These are phyloP conservation scores for Suillus bovinus DNA, from an alignment of 768 basidiomycete genomes.

Conservation along the genomic window DNA sequence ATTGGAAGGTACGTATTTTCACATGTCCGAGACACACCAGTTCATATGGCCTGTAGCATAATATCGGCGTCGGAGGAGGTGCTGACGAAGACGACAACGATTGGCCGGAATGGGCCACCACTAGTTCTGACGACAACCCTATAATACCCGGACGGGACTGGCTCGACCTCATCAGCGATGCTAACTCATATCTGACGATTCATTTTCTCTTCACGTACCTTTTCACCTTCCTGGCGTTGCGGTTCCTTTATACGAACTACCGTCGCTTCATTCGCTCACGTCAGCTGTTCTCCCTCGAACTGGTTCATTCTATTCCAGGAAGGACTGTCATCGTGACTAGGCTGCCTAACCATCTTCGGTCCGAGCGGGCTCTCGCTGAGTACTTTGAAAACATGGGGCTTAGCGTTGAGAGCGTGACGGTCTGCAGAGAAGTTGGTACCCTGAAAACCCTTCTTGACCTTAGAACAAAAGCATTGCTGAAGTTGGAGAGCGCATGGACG, in stretches of 20 bases:
- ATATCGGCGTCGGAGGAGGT: conserved; percentile 65
- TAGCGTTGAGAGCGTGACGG: conserved; percentile 88
- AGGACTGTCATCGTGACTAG: conserved; percentile 88
- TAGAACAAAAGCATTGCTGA: conserved; percentile 77
- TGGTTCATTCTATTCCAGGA: conserved; percentile 92
- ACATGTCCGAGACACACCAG: not conserved
- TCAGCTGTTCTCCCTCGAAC: conserved; percentile 91
- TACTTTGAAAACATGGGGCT: conserved; percentile 92
- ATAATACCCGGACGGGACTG: conserved; percentile 52
- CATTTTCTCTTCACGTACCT: conserved; percentile 94
- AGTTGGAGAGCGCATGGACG: conserved; percentile 84
- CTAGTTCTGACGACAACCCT: conserved; percentile 21
- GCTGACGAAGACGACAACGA: conserved; percentile 40
- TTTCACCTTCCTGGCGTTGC: conserved; percentile 85
- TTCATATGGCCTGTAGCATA: conserved; percentile 48
- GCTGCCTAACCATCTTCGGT: conserved; percentile 81
- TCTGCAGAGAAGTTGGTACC: conserved; percentile 80
- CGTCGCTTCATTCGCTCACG: conserved; percentile 84
- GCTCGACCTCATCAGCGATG: conserved; percentile 89
- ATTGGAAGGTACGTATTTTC: conserved; percentile 70
- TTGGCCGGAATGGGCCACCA: conserved; percentile 42
- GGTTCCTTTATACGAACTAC: conserved; percentile 88
- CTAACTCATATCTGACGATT: conserved; percentile 84
- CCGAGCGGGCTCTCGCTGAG: conserved; percentile 83
- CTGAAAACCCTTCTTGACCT: conserved; percentile 73